Evolutionary conservation across 371 early-diverging fungal species (phyloP).

Genomic region (Haplosporangium sp.): DNA sequence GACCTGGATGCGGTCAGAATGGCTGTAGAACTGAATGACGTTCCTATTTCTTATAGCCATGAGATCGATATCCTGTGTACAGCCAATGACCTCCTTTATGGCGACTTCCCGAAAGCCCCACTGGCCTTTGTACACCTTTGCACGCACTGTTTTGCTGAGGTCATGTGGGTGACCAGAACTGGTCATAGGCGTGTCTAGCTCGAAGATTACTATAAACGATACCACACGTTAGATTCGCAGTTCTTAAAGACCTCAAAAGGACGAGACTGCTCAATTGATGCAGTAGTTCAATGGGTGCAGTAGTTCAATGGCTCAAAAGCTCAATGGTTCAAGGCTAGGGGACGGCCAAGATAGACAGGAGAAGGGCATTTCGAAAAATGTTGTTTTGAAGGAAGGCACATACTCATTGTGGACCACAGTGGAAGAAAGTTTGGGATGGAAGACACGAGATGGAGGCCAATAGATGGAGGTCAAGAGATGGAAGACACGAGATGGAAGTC

Average conservation of each 20-base stretch:
- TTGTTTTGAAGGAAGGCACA: conserved; percentile 6
- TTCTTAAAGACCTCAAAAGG: not conserved
- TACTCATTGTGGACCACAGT: conserved; percentile 7
- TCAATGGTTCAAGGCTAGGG: no score
- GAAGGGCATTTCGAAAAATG: not conserved
- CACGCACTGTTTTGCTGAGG: conserved; percentile 8
- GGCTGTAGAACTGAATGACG: conserved; percentile 13
- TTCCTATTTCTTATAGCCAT: conserved; percentile 11
- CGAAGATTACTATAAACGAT: conserved; percentile 1
- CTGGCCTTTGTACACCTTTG: conserved; percentile 5
- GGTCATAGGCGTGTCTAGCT: not conserved
- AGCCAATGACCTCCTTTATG: conserved; percentile 12
- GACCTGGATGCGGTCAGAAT: conserved; percentile 7
- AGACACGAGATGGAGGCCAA: no score
- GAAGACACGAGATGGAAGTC: no score
- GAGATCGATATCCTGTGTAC: conserved; percentile 8
- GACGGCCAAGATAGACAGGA: not conserved
- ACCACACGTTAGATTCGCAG: not conserved
- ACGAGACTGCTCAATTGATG: no score
- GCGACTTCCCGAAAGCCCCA: conserved; percentile 8
- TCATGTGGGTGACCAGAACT: not conserved
- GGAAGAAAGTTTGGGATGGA: not conserved
- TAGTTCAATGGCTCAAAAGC: no score
- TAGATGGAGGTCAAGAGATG: no score
- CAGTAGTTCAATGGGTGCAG: no score